phyloP scores from a whole-genome alignment of 139 green algal species.

The Coccomyxa sp. region DNA sequence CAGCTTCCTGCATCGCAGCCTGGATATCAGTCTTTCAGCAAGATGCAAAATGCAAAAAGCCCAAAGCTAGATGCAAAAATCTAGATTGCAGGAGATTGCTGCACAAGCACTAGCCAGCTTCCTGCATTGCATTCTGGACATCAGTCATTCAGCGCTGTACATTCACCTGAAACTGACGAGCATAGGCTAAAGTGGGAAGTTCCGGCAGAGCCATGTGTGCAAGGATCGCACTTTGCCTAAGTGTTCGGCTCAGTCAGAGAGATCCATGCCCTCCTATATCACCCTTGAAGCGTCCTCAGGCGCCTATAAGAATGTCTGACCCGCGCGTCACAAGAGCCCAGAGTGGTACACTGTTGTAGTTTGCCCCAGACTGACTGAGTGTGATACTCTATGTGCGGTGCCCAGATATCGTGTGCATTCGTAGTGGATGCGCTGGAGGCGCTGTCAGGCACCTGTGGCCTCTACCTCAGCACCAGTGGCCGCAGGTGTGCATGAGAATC shows the following conservation, averaged over 20 bases:
- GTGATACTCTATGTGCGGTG: background rate
- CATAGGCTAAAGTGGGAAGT: too few relatives aligned
- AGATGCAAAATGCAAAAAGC: too few relatives aligned
- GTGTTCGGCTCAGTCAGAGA: too few relatives aligned
- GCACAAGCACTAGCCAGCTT: too few relatives aligned
- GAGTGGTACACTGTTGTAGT: background rate
- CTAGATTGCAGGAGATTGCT: background rate
- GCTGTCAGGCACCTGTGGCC: constrained; percentile 69
- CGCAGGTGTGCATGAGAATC: background rate
- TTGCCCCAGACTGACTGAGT: background rate
- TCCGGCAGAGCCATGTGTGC: too few relatives aligned
- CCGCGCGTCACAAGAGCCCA: background rate
- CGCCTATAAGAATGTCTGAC: background rate
- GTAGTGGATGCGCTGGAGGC: constrained; percentile 76
- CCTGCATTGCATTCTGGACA: too few relatives aligned
- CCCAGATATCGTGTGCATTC: constrained; percentile 81
- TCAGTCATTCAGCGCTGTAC: too few relatives aligned
- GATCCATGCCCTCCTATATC: too few relatives aligned
- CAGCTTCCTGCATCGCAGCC: background rate
- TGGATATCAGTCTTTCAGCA: background rate
- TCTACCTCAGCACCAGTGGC: constrained; percentile 17
- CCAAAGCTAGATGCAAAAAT: too few relatives aligned
- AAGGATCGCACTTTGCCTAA: too few relatives aligned
- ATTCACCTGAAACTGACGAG: too few relatives aligned
- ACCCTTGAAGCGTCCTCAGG: too few relatives aligned